phyloP scores from a whole-genome alignment of 352 stramenopile genomes.

The Pythium volutum region DNA sequence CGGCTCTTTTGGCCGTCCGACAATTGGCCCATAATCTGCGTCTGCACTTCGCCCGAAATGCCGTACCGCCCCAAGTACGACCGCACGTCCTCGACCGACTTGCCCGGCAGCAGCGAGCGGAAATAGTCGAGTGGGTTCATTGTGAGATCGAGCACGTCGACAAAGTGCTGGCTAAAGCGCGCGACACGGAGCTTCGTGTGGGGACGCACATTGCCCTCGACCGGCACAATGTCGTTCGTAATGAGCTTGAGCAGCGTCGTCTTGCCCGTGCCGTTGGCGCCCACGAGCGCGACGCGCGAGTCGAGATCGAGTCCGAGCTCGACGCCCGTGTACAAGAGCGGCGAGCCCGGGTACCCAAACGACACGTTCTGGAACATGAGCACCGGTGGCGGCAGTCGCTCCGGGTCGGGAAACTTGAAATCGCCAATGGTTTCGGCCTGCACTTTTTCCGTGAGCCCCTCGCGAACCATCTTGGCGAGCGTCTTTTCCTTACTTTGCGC shows the following conservation, averaged over 20 bases:
- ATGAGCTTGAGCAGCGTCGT: slow-evolving; percentile 99
- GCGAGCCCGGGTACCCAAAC: slow-evolving; percentile 94
- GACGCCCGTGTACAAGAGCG: slow-evolving; percentile 91
- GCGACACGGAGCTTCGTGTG: slow-evolving; percentile 96
- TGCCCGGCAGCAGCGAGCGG: slow-evolving; percentile 90
- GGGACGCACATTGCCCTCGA: slow-evolving; percentile 93
- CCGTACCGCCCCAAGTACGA: slow-evolving; percentile 97
- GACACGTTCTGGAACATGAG: slow-evolving; percentile 97
- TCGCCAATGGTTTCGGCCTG: slow-evolving; percentile 80
- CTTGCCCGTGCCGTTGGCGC: slow-evolving; percentile 96
- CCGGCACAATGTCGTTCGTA: slow-evolving; percentile 92
- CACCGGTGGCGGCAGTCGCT: slow-evolving; percentile 93
- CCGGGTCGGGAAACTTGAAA: slow-evolving; percentile 97
- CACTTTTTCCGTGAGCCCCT: slow-evolving; percentile 94
- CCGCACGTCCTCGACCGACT: slow-evolving; percentile 93
- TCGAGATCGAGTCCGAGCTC: slow-evolving; percentile 97
- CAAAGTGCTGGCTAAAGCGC: slow-evolving; percentile 98
- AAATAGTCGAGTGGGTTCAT: slow-evolving; percentile 97
- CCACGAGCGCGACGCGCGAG: slow-evolving; percentile 96
- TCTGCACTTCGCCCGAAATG: slow-evolving; percentile 95
- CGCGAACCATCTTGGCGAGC: slow-evolving; percentile 97
- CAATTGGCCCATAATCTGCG: slow-evolving; percentile 95
- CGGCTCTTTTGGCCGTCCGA: slow-evolving; percentile 96
- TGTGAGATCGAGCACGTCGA: slow-evolving; percentile 96
- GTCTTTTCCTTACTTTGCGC: slow-evolving; percentile 98